Conservation (phyloP, 345 rosid species). For the Syzygium aqueum region DNA sequence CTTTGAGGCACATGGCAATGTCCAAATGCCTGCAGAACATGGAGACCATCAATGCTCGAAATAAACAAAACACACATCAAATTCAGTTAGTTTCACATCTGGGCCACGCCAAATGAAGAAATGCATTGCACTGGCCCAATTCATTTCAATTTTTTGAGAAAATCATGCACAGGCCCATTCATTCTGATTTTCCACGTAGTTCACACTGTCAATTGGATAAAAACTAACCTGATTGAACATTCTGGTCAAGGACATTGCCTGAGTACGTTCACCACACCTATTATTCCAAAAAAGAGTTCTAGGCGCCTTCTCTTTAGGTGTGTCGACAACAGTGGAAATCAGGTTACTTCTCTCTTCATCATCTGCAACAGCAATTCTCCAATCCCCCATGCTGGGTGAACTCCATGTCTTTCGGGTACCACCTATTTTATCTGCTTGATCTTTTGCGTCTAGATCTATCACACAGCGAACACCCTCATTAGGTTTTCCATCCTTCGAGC, state of each 20-base stretch:
- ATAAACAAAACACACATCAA: background rate
- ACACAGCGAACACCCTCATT: slow-evolving; percentile 19
- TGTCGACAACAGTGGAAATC: slow-evolving; percentile 27
- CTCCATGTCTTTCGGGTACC: slow-evolving; percentile 54
- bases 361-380: slow-evolving; percentile 43
- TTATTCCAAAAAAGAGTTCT: slow-evolving; percentile 47
- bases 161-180: background rate
- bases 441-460: slow-evolving; percentile 30
- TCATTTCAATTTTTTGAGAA: background rate
- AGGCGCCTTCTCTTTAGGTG: slow-evolving; percentile 66
- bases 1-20: slow-evolving; percentile 35
- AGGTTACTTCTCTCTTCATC: slow-evolving; percentile 20
- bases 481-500: slow-evolving; percentile 16
- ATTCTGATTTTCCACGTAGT: background rate
- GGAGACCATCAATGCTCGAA: background rate
- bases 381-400: slow-evolving; percentile 53
- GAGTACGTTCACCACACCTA: slow-evolving; percentile 35
- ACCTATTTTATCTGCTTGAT: slow-evolving; percentile 21
- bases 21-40: slow-evolving; percentile 32
- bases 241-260: slow-evolving; percentile 16
- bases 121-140: background rate
- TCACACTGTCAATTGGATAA: background rate
- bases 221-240: slow-evolving; percentile 39
- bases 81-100: background rate
- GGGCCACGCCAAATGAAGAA: background rate